phyloP scores from a whole-genome alignment of 2,329 filamentous ascomycete species.

The Cladophialophora bantiana region DNA sequence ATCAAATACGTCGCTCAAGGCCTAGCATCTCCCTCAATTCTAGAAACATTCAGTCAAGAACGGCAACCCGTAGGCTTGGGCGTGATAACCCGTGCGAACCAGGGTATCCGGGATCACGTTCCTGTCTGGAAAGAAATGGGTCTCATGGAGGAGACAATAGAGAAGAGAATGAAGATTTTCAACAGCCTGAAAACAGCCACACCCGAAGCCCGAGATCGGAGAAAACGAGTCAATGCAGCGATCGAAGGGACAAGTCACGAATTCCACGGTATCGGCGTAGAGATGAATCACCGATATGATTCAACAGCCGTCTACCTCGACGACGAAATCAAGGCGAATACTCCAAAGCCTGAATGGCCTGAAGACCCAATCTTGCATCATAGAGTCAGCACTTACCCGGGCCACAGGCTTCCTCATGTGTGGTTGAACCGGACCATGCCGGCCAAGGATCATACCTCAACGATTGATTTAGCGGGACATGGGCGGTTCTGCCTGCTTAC shows the following conservation, averaged over 20 bases:
- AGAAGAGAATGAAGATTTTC: conserved; percentile 51
- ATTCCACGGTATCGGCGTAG: conserved; percentile 64
- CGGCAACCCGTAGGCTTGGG: conserved; percentile 46
- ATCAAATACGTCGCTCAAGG: conserved; percentile 46
- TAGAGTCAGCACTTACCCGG: conserved; percentile 63
- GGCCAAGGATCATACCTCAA: conserved; percentile 56
- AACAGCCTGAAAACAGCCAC: conserved; percentile 52
- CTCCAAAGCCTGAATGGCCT: conserved; percentile 33
- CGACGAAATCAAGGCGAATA: conserved; percentile 49
- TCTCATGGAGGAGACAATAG: conserved; percentile 49
- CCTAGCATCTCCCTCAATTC: conserved; percentile 41
- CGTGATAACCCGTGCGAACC: conserved; percentile 66
- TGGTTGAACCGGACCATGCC: conserved; percentile 64
- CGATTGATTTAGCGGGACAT: conserved; percentile 66
- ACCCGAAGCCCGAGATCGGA: conserved; percentile 48
- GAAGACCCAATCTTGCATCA: conserved; percentile 55
- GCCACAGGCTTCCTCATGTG: conserved; percentile 66
- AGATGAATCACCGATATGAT: conserved; percentile 66
- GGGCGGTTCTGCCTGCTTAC: conserved; percentile 60
- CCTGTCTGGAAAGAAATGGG: conserved; percentile 57
- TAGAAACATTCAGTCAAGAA: conserved; percentile 47
- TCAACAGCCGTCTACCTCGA: conserved; percentile 52
- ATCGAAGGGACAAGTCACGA: conserved; percentile 56
- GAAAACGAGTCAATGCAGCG: conserved; percentile 51
- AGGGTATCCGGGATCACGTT: conserved; percentile 61